Base-by-base conservation (phyloP, 75 land plant genomes). In the Isoetes taiwanensis region DNA sequence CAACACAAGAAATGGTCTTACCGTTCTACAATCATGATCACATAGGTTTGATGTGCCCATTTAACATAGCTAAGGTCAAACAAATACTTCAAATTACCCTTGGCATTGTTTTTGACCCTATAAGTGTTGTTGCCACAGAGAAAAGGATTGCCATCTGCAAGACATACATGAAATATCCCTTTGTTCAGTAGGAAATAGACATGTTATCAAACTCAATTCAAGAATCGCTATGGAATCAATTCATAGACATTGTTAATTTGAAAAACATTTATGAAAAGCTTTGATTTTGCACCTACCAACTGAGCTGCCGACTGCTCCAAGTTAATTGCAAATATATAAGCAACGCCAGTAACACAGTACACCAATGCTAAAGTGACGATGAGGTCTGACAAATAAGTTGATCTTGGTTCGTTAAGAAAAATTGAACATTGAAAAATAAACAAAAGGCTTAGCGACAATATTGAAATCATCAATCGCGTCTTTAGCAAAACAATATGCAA, bases 391-490 rank as follows among this genome's bases (percentile, higher is more conserved):
- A 48, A 0, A 41, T 87, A 84, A 4, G 85, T 65, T 30, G 98
- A 93, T 43, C 95, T 77, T 23, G 98, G 98, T 53, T 81, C 79
- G 81, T 73, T 79, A 79, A 87, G n/a, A 87, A 76, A 80, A 93
- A 41, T 79, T 87, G 73, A 87, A 93, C 85, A 83, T 84, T 0
- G 95, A 87, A 16, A 93, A 75, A 54, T 81, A 93, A 43, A 93
- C 84, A 52, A 93, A 25, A 25, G 95, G 98, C 43, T 88, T 93
- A 56, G 87, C 64, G 25, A 79, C 33, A 40, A 76, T 84, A 61
- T 79, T 79, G 69, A 87, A 93, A 54, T 71, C 78, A 41, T 88
- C 98, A 56, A 81, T 43, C 50, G 85, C 71, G 54, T 93, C 98
- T 55, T 87, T 93, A 6, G 98, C 68, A 0, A 87, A 65, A 58